Base-by-base conservation (phyloP, 768 basidiomycete species). In the Lactarius tabidus region DNA sequence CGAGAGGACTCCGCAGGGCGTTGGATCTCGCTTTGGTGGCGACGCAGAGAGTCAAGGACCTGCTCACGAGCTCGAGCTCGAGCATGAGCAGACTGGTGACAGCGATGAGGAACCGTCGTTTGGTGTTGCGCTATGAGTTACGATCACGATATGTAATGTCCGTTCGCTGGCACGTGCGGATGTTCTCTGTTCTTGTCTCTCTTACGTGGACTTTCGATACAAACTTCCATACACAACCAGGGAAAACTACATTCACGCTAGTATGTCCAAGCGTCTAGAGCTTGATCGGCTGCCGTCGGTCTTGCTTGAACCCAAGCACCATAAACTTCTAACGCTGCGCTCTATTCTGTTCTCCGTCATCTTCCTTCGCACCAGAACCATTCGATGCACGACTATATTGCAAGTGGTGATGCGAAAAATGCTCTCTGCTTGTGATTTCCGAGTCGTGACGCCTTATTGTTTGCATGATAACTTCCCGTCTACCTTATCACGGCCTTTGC, bases 41-140 rank as follows among this genome's bases (percentile, higher is more conserved):
- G 48, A 43, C 18, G 15, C 55, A 2, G 41, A 29, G 52, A 41
- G 48, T 57, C 65, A 52, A 57, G 31, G 14, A 12, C 15, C 14
- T 36, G 29, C 29, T 3, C 45, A 18, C 31, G 48, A 52, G 29
- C 53, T 18, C 3, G 18, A 33, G 23, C 31, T 33, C 29, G 35
- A 39, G 43, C 48, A 23, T 20, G 41, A n/a, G 18, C 60, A 29
- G 2, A 36, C 8, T 57, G 48, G 36, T 12, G 65, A 62, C 33
- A 66, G 55, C 20, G 65, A 66, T 38, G 60, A 66, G 51, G 65
- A 57, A 29, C 60, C 65, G 14, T 66, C 65, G 28, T 66, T 66
- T 43, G 65, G 65, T 38, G 65, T 66, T 52, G 65, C 65, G 36
- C 26, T 66, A 23, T 66, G 56, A 66, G 14, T 60, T n/a, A 52